Conservation (phyloP, 768 basidiomycete species). For the Phanerochaete sordida region DNA sequence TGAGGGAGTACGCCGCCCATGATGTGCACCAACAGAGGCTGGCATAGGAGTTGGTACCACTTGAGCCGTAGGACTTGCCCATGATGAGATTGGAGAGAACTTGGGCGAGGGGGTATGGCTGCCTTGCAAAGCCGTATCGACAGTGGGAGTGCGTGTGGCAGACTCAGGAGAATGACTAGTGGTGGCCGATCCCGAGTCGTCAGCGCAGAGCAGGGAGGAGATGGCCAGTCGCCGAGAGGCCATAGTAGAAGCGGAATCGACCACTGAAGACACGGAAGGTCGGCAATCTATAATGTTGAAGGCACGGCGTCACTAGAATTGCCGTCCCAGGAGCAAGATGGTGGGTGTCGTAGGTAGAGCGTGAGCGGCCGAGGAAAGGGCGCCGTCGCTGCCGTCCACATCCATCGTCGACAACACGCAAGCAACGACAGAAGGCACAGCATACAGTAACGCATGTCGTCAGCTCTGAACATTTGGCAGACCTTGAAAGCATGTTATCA, state of each 20-base stretch:
- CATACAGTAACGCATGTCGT: too few relatives aligned
- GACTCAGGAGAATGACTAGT: background rate
- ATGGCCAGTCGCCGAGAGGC: slow-evolving; percentile 71
- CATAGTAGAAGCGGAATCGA: slow-evolving; percentile 38
- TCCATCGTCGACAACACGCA: background rate
- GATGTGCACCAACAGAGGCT: background rate
- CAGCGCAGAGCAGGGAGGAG: slow-evolving; percentile 67
- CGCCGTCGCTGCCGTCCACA: background rate
- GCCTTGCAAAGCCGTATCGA: background rate
- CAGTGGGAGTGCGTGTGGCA: background rate
- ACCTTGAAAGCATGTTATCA: too few relatives aligned
- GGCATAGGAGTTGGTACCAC: slow-evolving; percentile 20
- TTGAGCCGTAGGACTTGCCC: background rate
- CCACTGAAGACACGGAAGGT: background rate
- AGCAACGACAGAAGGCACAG: background rate
- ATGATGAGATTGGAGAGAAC: background rate
- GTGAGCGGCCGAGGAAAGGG: slow-evolving; percentile 1
- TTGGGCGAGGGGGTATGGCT: background rate
- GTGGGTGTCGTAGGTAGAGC: slow-evolving; percentile 7
- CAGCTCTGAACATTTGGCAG: too few relatives aligned
- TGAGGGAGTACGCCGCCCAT: slow-evolving; percentile 22
- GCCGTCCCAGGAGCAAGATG: background rate
- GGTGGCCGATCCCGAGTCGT: slow-evolving; percentile 27
- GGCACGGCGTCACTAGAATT: background rate
- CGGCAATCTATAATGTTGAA: background rate